Base-by-base conservation (phyloP, 164 flowering plant species). In the Akebia trifoliata region DNA sequence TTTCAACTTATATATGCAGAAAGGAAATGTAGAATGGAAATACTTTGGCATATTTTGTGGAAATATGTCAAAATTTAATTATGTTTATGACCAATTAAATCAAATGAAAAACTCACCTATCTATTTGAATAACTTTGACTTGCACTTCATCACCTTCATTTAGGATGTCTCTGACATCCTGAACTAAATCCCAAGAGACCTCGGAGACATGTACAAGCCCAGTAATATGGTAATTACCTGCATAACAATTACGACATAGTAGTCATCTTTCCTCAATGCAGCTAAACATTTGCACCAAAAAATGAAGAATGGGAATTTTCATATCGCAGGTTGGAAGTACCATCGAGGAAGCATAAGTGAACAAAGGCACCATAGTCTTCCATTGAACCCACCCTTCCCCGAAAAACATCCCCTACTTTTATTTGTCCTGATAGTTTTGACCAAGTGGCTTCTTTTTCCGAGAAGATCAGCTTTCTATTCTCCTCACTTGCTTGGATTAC, bases 101-200 rank as follows among this genome's bases (percentile, higher is more conserved):
- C n/a, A n/a, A n/a, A 60, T 9, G 37, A 50, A 1, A 68, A 56
- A 69, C 51, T 76, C 56, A 89, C 98, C 83, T 74, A 61, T 92
- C 90, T 39, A 89, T 67, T 29, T 65, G 68, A 21, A 77, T 71
- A 42, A 92, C 65, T 76, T 89, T 89, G 45, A 81, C 96, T 69
- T 65, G 69, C 51, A 89, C 87, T 50, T 78, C 74, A 66, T 92
- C 93, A 65, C 95, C 95, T 68, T 67, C 91, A 31, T 62, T 71
- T 37, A 92, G 70, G 44, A 89, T 38, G 54, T 92, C 95, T 67
- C 95, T 73, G 22, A 76, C 83, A 70, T 92, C 95, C 59, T 82
- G 93, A 69, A 92, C 84, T 63, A 85, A 67, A 80, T 92, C 96
- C 98, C 98, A 92, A 0, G 98, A 87, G 61, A 92, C 86, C 77